phyloP scores from a whole-genome alignment of 2,329 filamentous ascomycete genomes.

The Botryotinia narcissicola region DNA sequence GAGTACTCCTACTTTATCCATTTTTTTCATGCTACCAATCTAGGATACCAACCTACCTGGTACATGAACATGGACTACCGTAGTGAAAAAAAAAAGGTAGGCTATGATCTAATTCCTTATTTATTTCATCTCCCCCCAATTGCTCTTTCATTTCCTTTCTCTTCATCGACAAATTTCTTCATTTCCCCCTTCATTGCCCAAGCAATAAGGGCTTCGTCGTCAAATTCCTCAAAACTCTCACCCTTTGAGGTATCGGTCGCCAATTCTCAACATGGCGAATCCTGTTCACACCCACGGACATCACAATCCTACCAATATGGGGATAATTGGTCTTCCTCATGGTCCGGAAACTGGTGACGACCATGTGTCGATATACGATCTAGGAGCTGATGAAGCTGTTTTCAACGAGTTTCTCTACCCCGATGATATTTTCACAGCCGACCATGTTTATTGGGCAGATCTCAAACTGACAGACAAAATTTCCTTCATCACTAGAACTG shows the following conservation, averaged over 20 bases:
- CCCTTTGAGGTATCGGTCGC: background rate
- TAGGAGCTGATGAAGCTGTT: constrained; percentile 51
- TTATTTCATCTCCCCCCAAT: background rate
- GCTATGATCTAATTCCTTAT: constrained; percentile 2
- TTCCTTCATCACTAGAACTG: constrained; percentile 72
- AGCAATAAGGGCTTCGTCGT: constrained; percentile 7
- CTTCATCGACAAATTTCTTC: background rate
- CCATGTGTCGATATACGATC: constrained; percentile 28
- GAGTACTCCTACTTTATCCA: constrained; percentile 1
- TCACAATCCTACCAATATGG: constrained; percentile 34
- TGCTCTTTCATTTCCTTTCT: background rate
- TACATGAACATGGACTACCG: background rate
- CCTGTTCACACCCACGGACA: constrained; percentile 30
- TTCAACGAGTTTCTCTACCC: constrained; percentile 82
- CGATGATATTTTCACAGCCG: constrained; percentile 79
- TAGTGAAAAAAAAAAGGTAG: background rate
- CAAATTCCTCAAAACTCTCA: background rate
- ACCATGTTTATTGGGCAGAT: constrained; percentile 93
- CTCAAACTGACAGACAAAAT: constrained; percentile 67
- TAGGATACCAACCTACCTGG: background rate
- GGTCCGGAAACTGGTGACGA: constrained; percentile 38
- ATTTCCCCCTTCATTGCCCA: constrained; percentile 12
- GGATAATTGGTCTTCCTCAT: constrained; percentile 34
- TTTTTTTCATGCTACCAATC: constrained; percentile 5
- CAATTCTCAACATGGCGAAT: constrained; percentile 28